Evolutionary conservation across 768 basidiomycete genomes (phyloP), one percentile per base, ranked within the genome.

Genomic region (Mycena crocata): DNA sequence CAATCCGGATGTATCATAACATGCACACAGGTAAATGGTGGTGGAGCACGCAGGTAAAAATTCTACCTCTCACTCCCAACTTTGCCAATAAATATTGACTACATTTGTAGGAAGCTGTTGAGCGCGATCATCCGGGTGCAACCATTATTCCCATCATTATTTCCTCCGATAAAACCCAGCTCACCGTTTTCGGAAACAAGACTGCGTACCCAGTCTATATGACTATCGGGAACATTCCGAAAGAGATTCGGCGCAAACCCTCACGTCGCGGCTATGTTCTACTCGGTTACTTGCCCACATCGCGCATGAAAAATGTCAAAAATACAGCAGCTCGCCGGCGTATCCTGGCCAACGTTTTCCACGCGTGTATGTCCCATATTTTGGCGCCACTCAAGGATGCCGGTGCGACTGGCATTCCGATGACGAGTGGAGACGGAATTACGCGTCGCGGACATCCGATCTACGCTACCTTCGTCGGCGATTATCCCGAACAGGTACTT

Each of bases 1-100:
- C 44, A 14, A 32, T 49, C 1, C 67, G 70, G 0, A 19, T 80
- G 0, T 81, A 74, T 55, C 67, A 73, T 60, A 77, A 80, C 14
- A 74, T 80, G 71, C 64, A 78, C 24, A 79, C 77, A 0, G 79
- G 77, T 1, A 72, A 73, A 45, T 81, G 80, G 80, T 80, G 79
- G 80, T 80, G 79, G 79, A 34, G 21, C 8, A 72, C 69, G 3
- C 79, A 80, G 68, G 80, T 79, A 55, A 31, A 76, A n/a, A n/a
- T n/a, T n/a, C n/a, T n/a, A n/a, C n/a, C n/a, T n/a, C n/a, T n/a
- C n/a, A n/a, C n/a, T n/a, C n/a, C n/a, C n/a, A n/a, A n/a, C n/a
- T n/a, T n/a, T 32, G 40, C 9, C 57, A 37, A 0, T 21, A 51
- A n/a, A 54, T 59, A 65, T 37, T 40, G 51, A 59, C 14, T 2